Evolutionary conservation across 2,329 filamentous ascomycete species (phyloP).

Genomic region (Trichoderma atrobrunneum): DNA sequence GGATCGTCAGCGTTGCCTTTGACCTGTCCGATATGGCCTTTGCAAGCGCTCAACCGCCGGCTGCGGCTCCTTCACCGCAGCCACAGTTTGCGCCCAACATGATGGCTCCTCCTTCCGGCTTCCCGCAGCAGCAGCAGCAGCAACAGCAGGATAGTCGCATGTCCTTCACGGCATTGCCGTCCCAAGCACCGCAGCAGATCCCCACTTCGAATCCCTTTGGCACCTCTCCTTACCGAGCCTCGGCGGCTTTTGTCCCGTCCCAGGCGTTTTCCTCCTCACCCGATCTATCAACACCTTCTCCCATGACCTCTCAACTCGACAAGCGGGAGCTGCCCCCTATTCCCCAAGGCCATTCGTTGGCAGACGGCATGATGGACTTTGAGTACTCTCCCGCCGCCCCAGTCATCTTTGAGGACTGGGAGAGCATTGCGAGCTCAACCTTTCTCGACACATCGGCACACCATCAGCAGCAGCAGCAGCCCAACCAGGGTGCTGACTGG

Average conservation of each 20-base stretch:
- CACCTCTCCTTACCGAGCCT: conserved; percentile 30
- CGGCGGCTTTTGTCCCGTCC: conserved; percentile 16
- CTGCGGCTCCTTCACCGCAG: conserved; percentile 21
- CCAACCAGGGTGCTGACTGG: conserved; percentile 27
- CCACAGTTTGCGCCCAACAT: conserved; percentile 21
- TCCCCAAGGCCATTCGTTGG: conserved; percentile 25
- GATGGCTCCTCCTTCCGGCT: conserved; percentile 9
- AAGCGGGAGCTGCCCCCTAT: conserved; percentile 39
- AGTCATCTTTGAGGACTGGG: conserved; percentile 43
- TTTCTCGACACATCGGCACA: conserved; percentile 33
- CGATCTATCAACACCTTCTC: conserved; percentile 33
- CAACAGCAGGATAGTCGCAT: conserved; percentile 27
- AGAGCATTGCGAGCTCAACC: conserved; percentile 36
- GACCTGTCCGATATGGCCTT: conserved; percentile 51
- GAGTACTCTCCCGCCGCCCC: conserved; percentile 39
- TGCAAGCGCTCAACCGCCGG: conserved; percentile 25
- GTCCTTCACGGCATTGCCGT: conserved; percentile 33
- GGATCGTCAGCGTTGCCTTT: conserved; percentile 57
- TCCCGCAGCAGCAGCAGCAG: conserved; percentile 11
- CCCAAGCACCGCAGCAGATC: conserved; percentile 28
- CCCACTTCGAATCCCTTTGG: conserved; percentile 22
- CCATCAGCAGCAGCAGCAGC: conserved; percentile 27
- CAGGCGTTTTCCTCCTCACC: conserved; percentile 34
- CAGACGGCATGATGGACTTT: conserved; percentile 42
- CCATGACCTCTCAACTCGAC: conserved; percentile 30